Conservation (phyloP, 2,329 filamentous ascomycete genomes). For the Corinectria fuckeliana region DNA sequence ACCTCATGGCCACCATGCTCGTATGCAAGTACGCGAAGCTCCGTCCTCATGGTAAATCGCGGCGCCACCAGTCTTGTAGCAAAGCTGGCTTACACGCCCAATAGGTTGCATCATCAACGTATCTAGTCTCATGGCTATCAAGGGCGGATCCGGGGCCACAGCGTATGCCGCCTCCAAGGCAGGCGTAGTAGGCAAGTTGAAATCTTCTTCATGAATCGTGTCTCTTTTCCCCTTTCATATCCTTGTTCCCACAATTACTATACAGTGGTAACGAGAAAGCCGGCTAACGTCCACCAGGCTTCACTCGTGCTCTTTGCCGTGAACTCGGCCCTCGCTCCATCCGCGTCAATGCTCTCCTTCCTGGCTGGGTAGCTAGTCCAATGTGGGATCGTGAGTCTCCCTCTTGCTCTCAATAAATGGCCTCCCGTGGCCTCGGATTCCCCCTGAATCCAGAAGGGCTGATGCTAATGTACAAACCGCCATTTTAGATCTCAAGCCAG, state of each 20-base stretch:
- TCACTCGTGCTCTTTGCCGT: constrained; percentile 70
- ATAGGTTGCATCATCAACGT: constrained; percentile 80
- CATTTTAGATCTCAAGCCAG: constrained; percentile 46
- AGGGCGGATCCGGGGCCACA: constrained; percentile 72
- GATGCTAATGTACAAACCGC: constrained; percentile 49
- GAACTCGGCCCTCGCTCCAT: constrained; percentile 68
- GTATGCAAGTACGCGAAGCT: constrained; percentile 60
- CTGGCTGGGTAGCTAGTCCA: constrained; percentile 81
- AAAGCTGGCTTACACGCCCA: constrained; percentile 5
- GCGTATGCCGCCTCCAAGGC: constrained; percentile 83
- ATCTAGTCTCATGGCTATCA: constrained; percentile 74
- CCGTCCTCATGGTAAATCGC: constrained; percentile 39
- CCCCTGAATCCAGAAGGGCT: constrained; percentile 25
- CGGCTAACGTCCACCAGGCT: constrained; percentile 52
- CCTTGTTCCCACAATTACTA: constrained; percentile 27
- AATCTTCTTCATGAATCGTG: constrained; percentile 13
- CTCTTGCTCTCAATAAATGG: constrained; percentile 16
- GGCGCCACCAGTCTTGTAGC: not conserved
- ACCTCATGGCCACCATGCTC: constrained; percentile 70
- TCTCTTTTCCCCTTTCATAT: constrained; percentile 22
- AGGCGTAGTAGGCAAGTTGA: constrained; percentile 70
- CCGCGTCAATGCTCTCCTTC: constrained; percentile 80
- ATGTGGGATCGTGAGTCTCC: constrained; percentile 73
- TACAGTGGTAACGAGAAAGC: constrained; percentile 30
- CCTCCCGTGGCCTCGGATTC: constrained; percentile 10